Evolutionary conservation across 2,329 filamentous ascomycete species (phyloP).

Genomic region (Colletotrichum chlorophyti): DNA sequence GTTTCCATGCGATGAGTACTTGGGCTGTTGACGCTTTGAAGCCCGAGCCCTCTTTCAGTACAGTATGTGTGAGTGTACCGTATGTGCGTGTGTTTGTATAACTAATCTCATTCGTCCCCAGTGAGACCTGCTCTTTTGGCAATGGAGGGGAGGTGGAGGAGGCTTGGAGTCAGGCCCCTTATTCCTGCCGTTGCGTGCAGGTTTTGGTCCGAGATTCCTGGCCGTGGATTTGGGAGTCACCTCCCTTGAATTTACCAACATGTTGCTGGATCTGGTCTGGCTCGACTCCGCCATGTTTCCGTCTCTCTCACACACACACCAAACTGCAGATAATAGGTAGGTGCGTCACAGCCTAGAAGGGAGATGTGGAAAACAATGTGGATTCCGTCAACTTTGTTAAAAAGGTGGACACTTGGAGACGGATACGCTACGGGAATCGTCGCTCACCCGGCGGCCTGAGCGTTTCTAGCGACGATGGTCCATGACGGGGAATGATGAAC

Average conservation of each 20-base stretch:
- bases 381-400: too few relatives aligned
- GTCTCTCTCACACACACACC: neutral
- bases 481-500: neutral
- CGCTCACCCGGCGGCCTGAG: slow-evolving; percentile 28
- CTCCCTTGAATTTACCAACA: too few relatives aligned
- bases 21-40: slow-evolving; percentile 17
- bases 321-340: neutral
- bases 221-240: slow-evolving; percentile 18
- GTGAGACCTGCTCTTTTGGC: too few relatives aligned
- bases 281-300: neutral
- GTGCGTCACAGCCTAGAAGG: too few relatives aligned
- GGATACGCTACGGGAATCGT: slow-evolving; percentile 21
- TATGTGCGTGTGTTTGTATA: too few relatives aligned
- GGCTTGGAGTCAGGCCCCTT: too few relatives aligned
- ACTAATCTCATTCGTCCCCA: too few relatives aligned
- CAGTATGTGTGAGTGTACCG: too few relatives aligned
- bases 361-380: too few relatives aligned
- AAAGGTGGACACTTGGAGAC: too few relatives aligned
- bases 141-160: too few relatives aligned
- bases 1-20: slow-evolving; percentile 4
- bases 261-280: neutral
- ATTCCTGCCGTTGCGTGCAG: too few relatives aligned
- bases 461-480: neutral
- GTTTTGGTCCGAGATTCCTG: neutral
- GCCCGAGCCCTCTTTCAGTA: neutral